Evolutionary conservation across 441 rosid species (phyloP), one percentile per base, ranked within the genome.

Genomic region (Capsella rubella): DNA sequence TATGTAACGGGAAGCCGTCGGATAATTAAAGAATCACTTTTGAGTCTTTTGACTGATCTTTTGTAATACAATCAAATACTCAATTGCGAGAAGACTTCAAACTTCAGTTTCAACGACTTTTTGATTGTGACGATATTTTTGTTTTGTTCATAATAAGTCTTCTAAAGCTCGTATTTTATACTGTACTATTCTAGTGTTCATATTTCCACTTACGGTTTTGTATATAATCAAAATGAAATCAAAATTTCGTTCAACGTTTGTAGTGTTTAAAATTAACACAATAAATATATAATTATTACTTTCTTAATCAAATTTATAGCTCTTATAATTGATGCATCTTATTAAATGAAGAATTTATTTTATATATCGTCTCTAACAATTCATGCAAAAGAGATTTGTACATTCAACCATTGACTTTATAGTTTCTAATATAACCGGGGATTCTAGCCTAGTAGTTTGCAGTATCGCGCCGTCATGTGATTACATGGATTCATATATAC

Each of bases 91-190:
- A 21, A 21, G 25, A 21, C 25, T 21, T 72, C 55, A 62, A 71
- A 71, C 52, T 55, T 49, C 39, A 43, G 64, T 64, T 64, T 45
- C 39, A 54, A 54, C 55, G 39, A 53, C 63, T 56, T 16, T 55
- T 28, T 50, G 54, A 18, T 4, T 50, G 13, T 11, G 42, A 32
- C 25, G 3, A 11, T 56, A 15, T 4, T 39, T 53, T 67, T 39
- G 25, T 43, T 72, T 52, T 18, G 13, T 40, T 61, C 43, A 39
- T n/a, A 13, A 42, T 9, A 61, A 60, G n/a, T 61, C 25, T 18
- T 18, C 25, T 63, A 40, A 51, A 25, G 55, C n/a, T 53, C 8
- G 7, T 54, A 53, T 28, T 28, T 54, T 13, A n/a, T 7, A 27
- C 11, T 47, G 12, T 1, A 9, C 5, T 49, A 34, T 34, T 1